Percentiles rank a stretch among this genome's conserved stretches.
These are phyloP conservation scores for Candida michaelii DNA, from an alignment of 805 yeast genomes.

Conservation along the genomic window DNA sequence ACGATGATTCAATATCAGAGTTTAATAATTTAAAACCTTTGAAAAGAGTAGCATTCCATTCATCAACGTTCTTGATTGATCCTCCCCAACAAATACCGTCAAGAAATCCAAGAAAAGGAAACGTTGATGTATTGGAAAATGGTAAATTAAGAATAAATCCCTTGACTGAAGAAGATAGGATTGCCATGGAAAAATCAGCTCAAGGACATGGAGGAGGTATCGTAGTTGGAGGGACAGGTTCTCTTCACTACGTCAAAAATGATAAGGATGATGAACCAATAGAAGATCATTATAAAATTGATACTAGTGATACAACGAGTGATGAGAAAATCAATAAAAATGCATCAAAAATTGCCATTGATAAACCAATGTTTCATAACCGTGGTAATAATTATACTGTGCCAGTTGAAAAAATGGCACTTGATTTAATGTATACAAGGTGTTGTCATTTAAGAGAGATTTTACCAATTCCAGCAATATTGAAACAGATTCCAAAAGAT, in stretches of 20 bases:
- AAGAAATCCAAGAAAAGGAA: slow-evolving; percentile 75
- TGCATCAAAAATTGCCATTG: slow-evolving; percentile 28
- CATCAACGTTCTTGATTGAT: slow-evolving; percentile 41
- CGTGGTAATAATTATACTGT: slow-evolving; percentile 23
- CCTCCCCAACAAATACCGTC: slow-evolving; percentile 91
- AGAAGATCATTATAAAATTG: slow-evolving; percentile 7
- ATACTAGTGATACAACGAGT: background rate
- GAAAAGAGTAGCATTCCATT: slow-evolving; percentile 44
- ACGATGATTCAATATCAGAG: slow-evolving; percentile 20
- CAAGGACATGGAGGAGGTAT: slow-evolving; percentile 58
- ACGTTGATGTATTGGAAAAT: slow-evolving; percentile 56
- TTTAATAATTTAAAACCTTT: slow-evolving; percentile 34
- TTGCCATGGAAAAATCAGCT: slow-evolving; percentile 39
- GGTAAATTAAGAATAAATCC: slow-evolving; percentile 57
- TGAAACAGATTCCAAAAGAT: slow-evolving; percentile 70
- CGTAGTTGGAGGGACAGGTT: slow-evolving; percentile 79
- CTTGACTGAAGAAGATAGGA: slow-evolving; percentile 52
- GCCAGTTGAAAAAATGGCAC: slow-evolving; percentile 46
- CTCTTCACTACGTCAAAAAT: slow-evolving; percentile 41
- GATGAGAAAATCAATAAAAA: slow-evolving; percentile 21
- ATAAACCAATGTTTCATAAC: slow-evolving; percentile 32
- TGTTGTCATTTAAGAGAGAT: slow-evolving; percentile 93
- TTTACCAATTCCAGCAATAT: slow-evolving; percentile 83
- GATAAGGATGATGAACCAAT: slow-evolving; percentile 17
- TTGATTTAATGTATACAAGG: slow-evolving; percentile 80